These are phyloP conservation scores for Malus hybrid DNA, from an alignment of 331 rosid species.

Conservation along the genomic window DNA sequence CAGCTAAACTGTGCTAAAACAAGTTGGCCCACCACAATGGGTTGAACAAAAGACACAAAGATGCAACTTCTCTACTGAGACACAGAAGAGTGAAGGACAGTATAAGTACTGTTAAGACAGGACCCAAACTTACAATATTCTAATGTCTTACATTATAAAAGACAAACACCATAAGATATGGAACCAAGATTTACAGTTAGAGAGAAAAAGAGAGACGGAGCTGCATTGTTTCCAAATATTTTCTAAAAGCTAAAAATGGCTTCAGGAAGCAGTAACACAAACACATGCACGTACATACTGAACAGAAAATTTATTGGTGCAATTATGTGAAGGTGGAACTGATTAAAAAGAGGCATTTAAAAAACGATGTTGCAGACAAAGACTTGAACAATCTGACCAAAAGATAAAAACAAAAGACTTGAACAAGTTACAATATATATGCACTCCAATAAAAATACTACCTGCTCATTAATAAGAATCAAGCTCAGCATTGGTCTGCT, in stretches of 20 bases:
- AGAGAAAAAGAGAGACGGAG: not conserved
- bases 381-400: not conserved
- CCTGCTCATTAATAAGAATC: slow-evolving; percentile 86
- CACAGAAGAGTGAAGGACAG: not conserved
- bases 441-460: slow-evolving; percentile 8
- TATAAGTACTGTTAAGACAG: not conserved
- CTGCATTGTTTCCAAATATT: not conserved
- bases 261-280: not conserved
- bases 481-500: slow-evolving; percentile 90
- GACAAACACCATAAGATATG: no score
- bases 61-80: not conserved
- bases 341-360: not conserved
- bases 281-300: not conserved
- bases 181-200: not conserved
- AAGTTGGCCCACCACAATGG: not conserved
- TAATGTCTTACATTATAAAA: not conserved
- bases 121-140: not conserved
- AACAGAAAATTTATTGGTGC: not conserved
- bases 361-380: not conserved
- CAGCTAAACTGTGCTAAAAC: not conserved
- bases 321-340: not conserved
- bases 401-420: not conserved
- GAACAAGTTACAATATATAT: not conserved
- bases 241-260: not conserved
- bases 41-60: not conserved